Base-by-base conservation (phyloP, 2,329 filamentous ascomycete species). In the Sclerotiophoma versabilis region DNA sequence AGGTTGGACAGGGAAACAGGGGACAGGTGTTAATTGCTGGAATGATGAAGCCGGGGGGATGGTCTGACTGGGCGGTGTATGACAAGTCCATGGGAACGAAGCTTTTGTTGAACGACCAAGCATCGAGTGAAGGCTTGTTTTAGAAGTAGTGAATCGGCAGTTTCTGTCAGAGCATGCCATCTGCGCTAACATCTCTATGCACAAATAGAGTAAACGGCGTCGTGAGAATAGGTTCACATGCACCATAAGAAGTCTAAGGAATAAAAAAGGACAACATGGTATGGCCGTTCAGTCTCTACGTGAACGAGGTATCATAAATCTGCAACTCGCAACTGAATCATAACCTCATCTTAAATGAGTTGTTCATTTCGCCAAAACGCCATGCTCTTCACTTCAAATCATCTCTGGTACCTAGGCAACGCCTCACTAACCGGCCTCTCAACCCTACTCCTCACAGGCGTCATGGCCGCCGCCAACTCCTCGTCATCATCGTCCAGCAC, bases 401-500 rank as follows among this genome's bases (percentile, higher is more conserved):
- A 74, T 46, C 69, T 57, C 44, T 64, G 56, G 55, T 74, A 74
- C 45, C 64, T 60, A 6, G 71, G 71, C 48, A 73, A 62, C 34
- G 59, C 64, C 50, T 73, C 71, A 26, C 66, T 65, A 17, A 44
- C 48, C 25, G 60, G 57, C 33, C 57, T 58, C 22, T 59, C 58
- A 7, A 30, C 47, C 7, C 49, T 27, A 51, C 58, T 62, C 25
- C 63, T 43, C 12, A 59, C 63, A 1, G 59, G 54, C n/a, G 67
- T 59, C 23, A 72, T 62, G 12, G 70, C 65, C 6, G 58, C 68
- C 14, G 73, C 66, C 1, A 74, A 55, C 6, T 60, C 69, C 42
- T 73, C 70, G 15, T 74, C 71, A 4, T 72, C 70, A 1, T 74
- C 71, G 14, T 73, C 66, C 20, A 74, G 53, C 38, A 68, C 44